Percentiles rank a stretch among this genome's conserved stretches.
These are phyloP conservation scores for Podospora pseudoanserina DNA, from an alignment of 495 filamentous ascomycete species.

Conservation along the genomic window DNA sequence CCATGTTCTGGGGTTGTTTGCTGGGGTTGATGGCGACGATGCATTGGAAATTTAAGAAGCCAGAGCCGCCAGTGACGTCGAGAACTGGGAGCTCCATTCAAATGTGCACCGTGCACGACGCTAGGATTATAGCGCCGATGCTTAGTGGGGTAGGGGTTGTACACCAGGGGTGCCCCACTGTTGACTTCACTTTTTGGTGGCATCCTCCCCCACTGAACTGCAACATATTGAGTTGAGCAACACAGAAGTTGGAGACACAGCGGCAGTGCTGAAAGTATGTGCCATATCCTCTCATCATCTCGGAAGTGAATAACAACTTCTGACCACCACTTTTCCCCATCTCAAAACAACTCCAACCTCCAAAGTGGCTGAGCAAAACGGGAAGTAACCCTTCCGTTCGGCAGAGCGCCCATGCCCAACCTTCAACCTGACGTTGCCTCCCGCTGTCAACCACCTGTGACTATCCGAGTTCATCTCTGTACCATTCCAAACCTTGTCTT, in stretches of 20 bases:
- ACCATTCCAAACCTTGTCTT: background rate
- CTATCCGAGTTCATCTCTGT: background rate
- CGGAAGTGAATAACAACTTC: background rate
- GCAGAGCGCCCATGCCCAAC: background rate
- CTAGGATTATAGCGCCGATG: background rate
- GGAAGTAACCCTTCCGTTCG: background rate
- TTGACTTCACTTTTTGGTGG: background rate
- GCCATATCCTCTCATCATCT: background rate
- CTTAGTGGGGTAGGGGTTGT: background rate
- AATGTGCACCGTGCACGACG: background rate
- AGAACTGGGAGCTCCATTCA: background rate
- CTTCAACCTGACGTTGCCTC: background rate
- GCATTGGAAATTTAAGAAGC: conserved; percentile 3
- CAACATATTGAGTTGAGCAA: background rate
- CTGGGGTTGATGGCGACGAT: conserved; percentile 3
- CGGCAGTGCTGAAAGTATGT: background rate
- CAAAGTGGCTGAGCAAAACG: background rate
- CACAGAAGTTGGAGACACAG: background rate
- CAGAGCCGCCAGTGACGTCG: conserved; percentile 19
- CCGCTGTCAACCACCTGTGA: background rate
- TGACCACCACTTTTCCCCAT: background rate
- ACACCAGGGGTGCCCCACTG: background rate
- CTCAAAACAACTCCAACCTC: background rate
- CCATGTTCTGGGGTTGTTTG: conserved; percentile 36
- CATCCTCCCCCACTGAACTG: background rate